Percentiles rank a stretch among this genome's conserved stretches.
Conservation (phyloP, 106 monocot species). For the Agapanthus africanus region DNA sequence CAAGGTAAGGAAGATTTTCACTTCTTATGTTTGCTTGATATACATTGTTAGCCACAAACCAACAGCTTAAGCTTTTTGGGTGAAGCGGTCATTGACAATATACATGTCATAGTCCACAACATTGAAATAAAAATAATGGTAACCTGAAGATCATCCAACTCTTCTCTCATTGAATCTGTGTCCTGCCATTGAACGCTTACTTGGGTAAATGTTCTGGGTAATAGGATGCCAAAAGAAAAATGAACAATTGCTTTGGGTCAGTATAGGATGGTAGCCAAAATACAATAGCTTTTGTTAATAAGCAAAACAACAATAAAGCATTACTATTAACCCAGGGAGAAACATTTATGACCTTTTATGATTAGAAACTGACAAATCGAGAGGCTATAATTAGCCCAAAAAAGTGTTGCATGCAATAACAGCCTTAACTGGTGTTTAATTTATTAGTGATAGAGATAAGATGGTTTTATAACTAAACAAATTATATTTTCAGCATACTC, state of each 20-base stretch:
- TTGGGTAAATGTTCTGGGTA: slow-evolving; percentile 94
- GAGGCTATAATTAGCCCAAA: neutral
- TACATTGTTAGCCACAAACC: too few species aligned
- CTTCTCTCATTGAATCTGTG: slow-evolving; percentile 94
- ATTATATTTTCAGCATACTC: neutral
- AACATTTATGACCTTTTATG: neutral
- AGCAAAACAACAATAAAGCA: neutral
- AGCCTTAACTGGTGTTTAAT: too few species aligned
- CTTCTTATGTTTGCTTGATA: too few species aligned
- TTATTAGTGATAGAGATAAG: too few species aligned
- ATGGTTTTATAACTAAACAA: neutral
- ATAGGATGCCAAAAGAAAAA: neutral
- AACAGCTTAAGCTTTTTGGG: too few species aligned
- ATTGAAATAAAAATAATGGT: too few species aligned
- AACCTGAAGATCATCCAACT: slow-evolving; percentile 99
- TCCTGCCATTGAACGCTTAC: slow-evolving; percentile 97
- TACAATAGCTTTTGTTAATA: neutral
- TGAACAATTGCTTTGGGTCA: neutral
- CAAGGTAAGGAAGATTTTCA: too few species aligned
- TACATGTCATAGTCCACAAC: neutral
- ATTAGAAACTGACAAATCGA: neutral
- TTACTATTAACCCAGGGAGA: neutral
- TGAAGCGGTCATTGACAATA: too few species aligned
- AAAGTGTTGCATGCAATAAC: neutral
- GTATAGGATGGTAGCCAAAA: neutral